Conservation (phyloP, 192 early-diverging fungal genomes). For the Gaertneriomyces sp. region DNA sequence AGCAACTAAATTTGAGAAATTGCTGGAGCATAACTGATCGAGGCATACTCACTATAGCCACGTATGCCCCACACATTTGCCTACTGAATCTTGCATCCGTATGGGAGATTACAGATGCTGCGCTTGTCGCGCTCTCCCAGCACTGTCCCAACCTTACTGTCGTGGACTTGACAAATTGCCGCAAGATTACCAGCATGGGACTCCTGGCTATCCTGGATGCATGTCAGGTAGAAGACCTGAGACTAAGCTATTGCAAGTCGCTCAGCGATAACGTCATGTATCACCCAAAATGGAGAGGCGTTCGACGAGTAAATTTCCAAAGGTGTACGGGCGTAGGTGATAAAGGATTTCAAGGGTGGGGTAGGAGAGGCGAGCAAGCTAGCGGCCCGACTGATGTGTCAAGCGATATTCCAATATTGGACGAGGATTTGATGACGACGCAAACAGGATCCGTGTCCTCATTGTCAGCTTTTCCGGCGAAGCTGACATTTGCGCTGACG, state of each 20-base stretch:
- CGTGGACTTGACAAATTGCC: constrained; percentile 75
- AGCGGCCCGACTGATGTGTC: constrained; percentile 29
- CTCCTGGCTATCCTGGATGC: constrained; percentile 52
- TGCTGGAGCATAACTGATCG: constrained; percentile 72
- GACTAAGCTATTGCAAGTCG: constrained; percentile 74
- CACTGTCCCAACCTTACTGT: constrained; percentile 41
- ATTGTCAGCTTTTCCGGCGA: not conserved
- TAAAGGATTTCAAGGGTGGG: constrained; percentile 56
- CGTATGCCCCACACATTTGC: constrained; percentile 38
- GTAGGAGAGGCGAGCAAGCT: not conserved
- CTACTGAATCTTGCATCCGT: constrained; percentile 58
- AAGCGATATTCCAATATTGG: not conserved
- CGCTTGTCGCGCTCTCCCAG: constrained; percentile 45
- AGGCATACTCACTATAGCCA: constrained; percentile 45
- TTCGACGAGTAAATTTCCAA: constrained; percentile 67
- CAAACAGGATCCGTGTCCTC: not conserved
- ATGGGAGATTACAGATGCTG: constrained; percentile 70
- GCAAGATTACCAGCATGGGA: constrained; percentile 67
- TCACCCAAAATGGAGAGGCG: constrained; percentile 46
- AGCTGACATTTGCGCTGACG: constrained; percentile 37
- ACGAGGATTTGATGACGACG: not conserved
- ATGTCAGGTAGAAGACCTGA: constrained; percentile 36
- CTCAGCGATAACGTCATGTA: constrained; percentile 60
- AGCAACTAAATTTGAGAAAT: constrained; percentile 52
- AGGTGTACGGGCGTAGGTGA: constrained; percentile 73